A percentile compares a stretch with the other conserved stretches of the same genome.
Evolutionary conservation across 371 early-diverging fungal species (phyloP).

Genomic region (Apophysomyces ossiformis): DNA sequence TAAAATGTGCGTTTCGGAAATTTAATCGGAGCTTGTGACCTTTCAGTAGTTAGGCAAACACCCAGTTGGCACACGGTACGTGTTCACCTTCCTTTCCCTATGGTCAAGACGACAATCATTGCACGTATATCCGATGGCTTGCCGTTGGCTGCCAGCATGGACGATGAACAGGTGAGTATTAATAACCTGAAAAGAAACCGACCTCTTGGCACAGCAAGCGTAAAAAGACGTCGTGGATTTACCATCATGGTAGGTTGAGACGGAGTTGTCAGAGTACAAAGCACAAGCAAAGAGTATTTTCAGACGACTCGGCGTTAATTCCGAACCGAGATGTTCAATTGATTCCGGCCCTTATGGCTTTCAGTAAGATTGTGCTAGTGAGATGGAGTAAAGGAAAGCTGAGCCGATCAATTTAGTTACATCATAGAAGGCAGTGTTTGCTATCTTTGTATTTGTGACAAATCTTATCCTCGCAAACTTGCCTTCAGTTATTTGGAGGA

Average conservation of each 20-base stretch:
- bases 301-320: constrained; percentile 80
- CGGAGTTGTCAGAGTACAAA: constrained; percentile 90
- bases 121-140: constrained; percentile 94
- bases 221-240: background rate
- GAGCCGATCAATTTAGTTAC: constrained; percentile 63
- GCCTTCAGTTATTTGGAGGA: constrained; percentile 96
- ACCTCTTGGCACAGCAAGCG: background rate
- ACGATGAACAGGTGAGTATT: constrained; percentile 88
- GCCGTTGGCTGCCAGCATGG: constrained; percentile 96
- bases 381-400: background rate
- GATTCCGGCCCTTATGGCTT: constrained; percentile 88
- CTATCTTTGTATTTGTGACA: constrained; percentile 93
- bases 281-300: constrained; percentile 92
- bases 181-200: background rate
- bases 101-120: constrained; percentile 95
- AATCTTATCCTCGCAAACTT: constrained; percentile 92
- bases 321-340: constrained; percentile 94
- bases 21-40: no score
- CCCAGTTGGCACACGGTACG: no score
- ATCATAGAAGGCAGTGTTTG: constrained; percentile 93
- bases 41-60: no score
- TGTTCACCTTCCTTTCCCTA: constrained; percentile 28
- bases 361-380: constrained; percentile 67
- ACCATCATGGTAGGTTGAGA: constrained; percentile 55
- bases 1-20: no score